Conservation (phyloP, 176 grass and related monocot species). For the Hordeum marinum region DNA sequence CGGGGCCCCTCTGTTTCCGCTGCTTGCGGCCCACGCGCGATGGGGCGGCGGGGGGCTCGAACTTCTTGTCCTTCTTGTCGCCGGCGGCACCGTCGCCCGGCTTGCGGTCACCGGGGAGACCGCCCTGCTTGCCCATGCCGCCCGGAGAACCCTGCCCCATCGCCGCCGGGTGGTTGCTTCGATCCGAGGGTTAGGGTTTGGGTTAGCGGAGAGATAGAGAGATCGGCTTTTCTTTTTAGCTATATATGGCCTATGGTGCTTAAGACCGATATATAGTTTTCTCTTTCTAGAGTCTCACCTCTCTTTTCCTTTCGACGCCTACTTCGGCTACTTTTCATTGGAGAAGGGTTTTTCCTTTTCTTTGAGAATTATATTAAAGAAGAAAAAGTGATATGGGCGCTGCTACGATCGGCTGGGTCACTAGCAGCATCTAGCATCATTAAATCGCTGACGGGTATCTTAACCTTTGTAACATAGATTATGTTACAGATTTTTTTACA, state of each 20-base stretch:
- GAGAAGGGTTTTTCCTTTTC: too few species aligned
- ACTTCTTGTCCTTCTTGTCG: constrained; percentile 66
- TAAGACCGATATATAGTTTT: neutral
- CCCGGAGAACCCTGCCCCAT: constrained; percentile 75
- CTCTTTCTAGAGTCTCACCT: neutral
- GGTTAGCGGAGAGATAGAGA: neutral
- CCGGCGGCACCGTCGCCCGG: constrained; percentile 42
- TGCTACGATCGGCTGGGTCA: too few species aligned
- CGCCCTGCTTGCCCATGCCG: constrained; percentile 41
- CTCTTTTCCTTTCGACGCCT: neutral
- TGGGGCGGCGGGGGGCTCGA: constrained; percentile 64
- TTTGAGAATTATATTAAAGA: neutral
- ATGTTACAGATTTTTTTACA: too few species aligned
- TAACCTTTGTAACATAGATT: too few species aligned
- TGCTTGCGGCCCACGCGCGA: constrained; percentile 75
- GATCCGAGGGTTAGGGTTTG: constrained; percentile 46
- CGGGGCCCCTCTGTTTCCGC: constrained; percentile 69
- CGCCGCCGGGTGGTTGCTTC: constrained; percentile 9
- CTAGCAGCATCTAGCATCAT: too few species aligned
- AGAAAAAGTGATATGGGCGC: neutral
- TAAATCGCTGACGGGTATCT: too few species aligned
- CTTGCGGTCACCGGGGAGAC: constrained; percentile 62
- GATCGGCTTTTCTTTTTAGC: neutral
- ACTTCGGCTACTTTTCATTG: too few species aligned
- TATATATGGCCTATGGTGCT: neutral